A percentile compares a stretch with the other conserved stretches of the same genome.
phyloP scores from a whole-genome alignment of 2,329 filamentous ascomycete species.

The Fusarium pseudonygamai region DNA sequence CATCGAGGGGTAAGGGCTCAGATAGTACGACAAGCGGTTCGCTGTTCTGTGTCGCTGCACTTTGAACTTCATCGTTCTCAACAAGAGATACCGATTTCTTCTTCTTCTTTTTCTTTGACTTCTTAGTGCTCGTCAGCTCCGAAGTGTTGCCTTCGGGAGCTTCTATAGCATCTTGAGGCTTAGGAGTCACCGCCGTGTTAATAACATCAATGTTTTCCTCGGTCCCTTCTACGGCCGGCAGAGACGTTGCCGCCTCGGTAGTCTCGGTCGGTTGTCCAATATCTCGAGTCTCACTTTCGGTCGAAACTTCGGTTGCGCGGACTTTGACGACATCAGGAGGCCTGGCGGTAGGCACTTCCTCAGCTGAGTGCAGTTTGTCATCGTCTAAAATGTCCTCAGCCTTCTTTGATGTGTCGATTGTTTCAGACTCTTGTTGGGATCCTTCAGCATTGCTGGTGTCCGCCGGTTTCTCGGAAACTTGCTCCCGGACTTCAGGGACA shows the following conservation, averaged over 20 bases:
- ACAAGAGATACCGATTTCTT: constrained; percentile 37
- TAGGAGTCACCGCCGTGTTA: not conserved
- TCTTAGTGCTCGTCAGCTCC: constrained; percentile 33
- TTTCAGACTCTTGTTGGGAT: not conserved
- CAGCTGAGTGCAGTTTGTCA: not conserved
- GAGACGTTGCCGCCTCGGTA: not conserved
- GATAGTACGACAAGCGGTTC: constrained; percentile 10
- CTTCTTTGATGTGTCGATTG: not conserved
- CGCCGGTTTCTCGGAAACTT: constrained; percentile 20
- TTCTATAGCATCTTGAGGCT: constrained; percentile 1
- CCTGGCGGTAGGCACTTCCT: not conserved
- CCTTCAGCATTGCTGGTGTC: not conserved
- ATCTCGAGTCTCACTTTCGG: not conserved
- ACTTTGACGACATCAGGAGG: not conserved
- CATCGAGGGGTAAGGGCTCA: constrained; percentile 17
- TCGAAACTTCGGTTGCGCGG: not conserved
- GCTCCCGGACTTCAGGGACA: constrained; percentile 36
- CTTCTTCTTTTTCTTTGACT: constrained; percentile 47
- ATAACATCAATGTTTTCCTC: not conserved
- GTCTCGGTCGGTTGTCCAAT: not conserved
- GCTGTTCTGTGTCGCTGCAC: constrained; percentile 5
- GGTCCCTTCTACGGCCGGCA: not conserved
- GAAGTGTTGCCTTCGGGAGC: constrained; percentile 28
- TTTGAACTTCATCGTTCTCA: constrained; percentile 19
- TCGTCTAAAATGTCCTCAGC: not conserved